A percentile compares a stretch with the other conserved stretches of the same genome.
Evolutionary conservation across 495 filamentous ascomycete genomes (phyloP).

Genomic region (Aspergillus affinis): DNA sequence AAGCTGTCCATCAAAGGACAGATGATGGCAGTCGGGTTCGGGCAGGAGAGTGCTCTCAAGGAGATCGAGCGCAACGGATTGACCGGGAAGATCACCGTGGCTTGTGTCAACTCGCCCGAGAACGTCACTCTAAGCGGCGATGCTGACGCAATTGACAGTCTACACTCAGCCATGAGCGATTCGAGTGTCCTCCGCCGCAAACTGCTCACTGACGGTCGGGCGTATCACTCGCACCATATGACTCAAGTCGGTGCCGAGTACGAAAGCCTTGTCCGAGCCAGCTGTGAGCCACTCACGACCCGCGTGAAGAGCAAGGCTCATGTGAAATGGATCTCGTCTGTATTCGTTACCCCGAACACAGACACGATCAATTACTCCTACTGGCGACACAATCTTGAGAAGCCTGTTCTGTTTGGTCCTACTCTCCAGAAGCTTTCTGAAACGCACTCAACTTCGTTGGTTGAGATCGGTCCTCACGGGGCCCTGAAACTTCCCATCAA

Average conservation of each 20-base stretch:
- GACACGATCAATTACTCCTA: background rate
- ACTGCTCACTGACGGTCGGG: background rate
- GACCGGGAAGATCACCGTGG: background rate
- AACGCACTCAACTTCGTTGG: background rate
- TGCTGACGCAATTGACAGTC: background rate
- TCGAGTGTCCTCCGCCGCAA: background rate
- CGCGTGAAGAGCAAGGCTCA: too few relatives aligned
- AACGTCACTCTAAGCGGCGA: background rate
- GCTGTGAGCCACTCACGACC: background rate
- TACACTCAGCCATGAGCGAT: background rate
- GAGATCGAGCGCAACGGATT: too few relatives aligned
- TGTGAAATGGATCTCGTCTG: too few relatives aligned
- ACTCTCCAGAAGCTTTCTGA: background rate
- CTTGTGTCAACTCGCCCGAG: background rate
- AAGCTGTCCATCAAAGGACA: background rate
- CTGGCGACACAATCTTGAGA: background rate
- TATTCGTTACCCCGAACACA: background rate
- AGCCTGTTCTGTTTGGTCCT: background rate
- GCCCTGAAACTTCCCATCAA: background rate
- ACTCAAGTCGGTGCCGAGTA: background rate
- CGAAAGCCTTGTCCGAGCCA: background rate
- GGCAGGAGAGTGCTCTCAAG: background rate
- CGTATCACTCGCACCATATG: conserved; percentile 2
- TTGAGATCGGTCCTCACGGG: conserved; percentile 1
- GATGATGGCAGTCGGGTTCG: background rate